Percentiles rank a stretch among this genome's conserved stretches.
phyloP scores from a whole-genome alignment of 768 basidiomycete genomes.

The Suillus spraguei region DNA sequence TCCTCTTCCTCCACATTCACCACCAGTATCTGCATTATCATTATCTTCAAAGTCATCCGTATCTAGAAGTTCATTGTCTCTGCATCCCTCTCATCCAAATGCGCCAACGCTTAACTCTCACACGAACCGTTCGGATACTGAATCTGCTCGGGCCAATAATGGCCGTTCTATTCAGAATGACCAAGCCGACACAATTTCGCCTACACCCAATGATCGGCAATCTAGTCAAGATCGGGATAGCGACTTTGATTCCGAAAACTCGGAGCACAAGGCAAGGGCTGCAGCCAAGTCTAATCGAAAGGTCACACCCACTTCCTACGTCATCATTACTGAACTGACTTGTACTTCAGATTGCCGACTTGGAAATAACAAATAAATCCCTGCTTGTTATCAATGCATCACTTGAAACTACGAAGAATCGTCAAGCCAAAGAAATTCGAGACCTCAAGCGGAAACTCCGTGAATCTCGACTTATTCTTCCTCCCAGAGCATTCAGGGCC shows the following conservation, averaged over 20 bases:
- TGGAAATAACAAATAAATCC: constrained; percentile 89
- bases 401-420: constrained; percentile 77
- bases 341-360: constrained; percentile 74
- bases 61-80: constrained; percentile 53
- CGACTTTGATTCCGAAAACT: constrained; percentile 33
- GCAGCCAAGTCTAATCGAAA: constrained; percentile 88
- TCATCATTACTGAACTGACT: constrained; percentile 10
- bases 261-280: constrained; percentile 60
- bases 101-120: constrained; percentile 46
- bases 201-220: constrained; percentile 17
- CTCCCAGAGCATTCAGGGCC: constrained; percentile 61
- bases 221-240: constrained; percentile 33
- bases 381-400: constrained; percentile 83
- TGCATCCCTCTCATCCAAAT: constrained; percentile 40
- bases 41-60: constrained; percentile 78
- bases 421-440: constrained; percentile 83
- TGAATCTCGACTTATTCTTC: constrained; percentile 78
- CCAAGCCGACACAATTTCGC: constrained; percentile 26
- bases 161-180: constrained; percentile 11
- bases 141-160: constrained; percentile 15
- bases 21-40: constrained; percentile 70
- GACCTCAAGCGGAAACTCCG: constrained; percentile 82
- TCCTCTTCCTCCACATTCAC: constrained; percentile 70
- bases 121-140: constrained; percentile 33
- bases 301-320: constrained; percentile 42